phyloP scores from a whole-genome alignment of 2,329 filamentous ascomycete genomes.

The Pseudocercospora fijiensis region DNA sequence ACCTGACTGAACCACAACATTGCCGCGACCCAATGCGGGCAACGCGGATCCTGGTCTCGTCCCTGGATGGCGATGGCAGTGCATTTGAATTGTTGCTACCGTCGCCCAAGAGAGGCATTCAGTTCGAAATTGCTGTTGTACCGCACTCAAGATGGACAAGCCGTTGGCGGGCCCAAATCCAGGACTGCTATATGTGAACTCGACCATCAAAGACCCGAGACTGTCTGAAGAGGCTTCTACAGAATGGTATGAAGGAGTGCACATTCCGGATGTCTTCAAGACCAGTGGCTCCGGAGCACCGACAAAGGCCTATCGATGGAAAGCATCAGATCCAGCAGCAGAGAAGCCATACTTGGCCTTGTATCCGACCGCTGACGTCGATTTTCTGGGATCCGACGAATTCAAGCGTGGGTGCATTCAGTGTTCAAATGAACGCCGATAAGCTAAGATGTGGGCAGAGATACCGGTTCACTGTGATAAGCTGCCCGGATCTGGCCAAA shows the following conservation, averaged over 20 bases:
- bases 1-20: too few relatives aligned
- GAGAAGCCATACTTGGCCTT: conserved; percentile 20
- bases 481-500: conserved; percentile 13
- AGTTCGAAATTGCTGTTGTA: too few relatives aligned
- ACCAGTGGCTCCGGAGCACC: conserved; percentile 15
- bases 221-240: conserved; percentile 16
- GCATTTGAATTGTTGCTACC: neutral
- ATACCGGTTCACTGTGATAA: conserved; percentile 18
- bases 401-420: conserved; percentile 14
- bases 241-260: conserved; percentile 21
- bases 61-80: neutral
- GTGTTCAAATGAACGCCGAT: neutral
- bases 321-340: conserved; percentile 9
- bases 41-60: neutral
- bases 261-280: conserved; percentile 24
- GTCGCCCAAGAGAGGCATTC: too few relatives aligned
- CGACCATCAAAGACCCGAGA: conserved; percentile 16
- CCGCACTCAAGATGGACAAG: conserved; percentile 11
- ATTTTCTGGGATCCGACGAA: conserved; percentile 16
- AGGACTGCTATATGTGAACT: conserved; percentile 21
- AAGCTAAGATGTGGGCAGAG: conserved; percentile 9
- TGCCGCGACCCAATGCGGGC: neutral
- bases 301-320: conserved; percentile 17
- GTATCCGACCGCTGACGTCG: conserved; percentile 20
- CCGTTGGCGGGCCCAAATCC: conserved; percentile 9